Conservation (phyloP, 2,329 filamentous ascomycete species). For the Dactylellina haptotyla region DNA sequence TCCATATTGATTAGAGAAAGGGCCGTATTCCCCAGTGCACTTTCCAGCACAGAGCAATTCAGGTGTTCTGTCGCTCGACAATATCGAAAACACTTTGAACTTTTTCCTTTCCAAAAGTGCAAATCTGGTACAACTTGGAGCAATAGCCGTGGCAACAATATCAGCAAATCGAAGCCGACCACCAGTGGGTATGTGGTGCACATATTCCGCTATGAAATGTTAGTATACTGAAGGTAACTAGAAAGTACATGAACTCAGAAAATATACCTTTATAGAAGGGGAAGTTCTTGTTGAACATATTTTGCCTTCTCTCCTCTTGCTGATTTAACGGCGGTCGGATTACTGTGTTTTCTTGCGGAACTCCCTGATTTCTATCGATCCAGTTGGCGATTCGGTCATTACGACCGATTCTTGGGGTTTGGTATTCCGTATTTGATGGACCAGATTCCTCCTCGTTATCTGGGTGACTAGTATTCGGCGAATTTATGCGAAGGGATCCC, state of each 20-base stretch:
- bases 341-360: conserved; percentile 50
- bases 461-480: conserved; percentile 29
- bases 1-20: conserved; percentile 38
- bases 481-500: conserved; percentile 40
- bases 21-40: conserved; percentile 48
- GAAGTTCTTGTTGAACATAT: conserved; percentile 51
- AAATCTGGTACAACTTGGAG: conserved; percentile 50
- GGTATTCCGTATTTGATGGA: conserved; percentile 31
- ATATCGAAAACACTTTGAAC: conserved; percentile 52
- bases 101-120: conserved; percentile 49
- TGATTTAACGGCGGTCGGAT: conserved; percentile 43
- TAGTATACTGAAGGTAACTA: conserved; percentile 6
- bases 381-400: conserved; percentile 47
- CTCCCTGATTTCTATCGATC: conserved; percentile 48
- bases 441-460: conserved; percentile 40
- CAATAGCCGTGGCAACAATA: conserved; percentile 47
- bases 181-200: conserved; percentile 50
- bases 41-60: conserved; percentile 49
- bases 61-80: conserved; percentile 46
- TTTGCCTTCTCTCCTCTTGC: conserved; percentile 43
- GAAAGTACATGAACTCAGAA: background rate
- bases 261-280: conserved; percentile 51
- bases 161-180: conserved; percentile 40
- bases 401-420: conserved; percentile 18
- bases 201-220: conserved; percentile 45